Evolutionary conservation across 2,329 filamentous ascomycete species (phyloP).

Genomic region (Trichoderma semiorbis): DNA sequence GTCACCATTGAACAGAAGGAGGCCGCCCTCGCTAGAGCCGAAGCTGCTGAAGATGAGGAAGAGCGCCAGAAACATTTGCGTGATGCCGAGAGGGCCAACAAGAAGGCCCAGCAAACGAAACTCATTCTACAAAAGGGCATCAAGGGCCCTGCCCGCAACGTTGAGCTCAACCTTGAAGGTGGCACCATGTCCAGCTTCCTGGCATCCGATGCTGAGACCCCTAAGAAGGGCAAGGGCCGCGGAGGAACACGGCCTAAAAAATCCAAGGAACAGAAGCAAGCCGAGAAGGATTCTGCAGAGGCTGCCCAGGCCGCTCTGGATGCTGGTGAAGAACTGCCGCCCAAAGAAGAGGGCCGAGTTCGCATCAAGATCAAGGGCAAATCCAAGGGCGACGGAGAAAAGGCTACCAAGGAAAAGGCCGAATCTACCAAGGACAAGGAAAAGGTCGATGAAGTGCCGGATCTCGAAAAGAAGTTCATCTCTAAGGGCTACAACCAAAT

Average conservation of each 20-base stretch:
- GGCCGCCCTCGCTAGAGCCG: conserved; percentile 72
- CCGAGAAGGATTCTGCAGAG: conserved; percentile 78
- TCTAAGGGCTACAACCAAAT: conserved; percentile 96
- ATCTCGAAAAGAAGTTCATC: conserved; percentile 65
- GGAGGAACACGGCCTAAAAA: conserved; percentile 77
- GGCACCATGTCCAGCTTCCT: conserved; percentile 84
- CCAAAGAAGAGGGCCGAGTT: conserved; percentile 57
- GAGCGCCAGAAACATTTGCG: conserved; percentile 77
- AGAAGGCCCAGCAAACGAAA: conserved; percentile 89
- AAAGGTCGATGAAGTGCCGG: conserved; percentile 48
- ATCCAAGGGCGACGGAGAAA: conserved; percentile 41
- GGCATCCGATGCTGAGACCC: conserved; percentile 56
- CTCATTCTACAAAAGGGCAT: conserved; percentile 82
- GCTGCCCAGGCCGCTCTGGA: conserved; percentile 82
- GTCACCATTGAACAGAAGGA: conserved; percentile 90
- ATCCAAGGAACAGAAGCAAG: conserved; percentile 80
- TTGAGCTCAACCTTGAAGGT: conserved; percentile 79
- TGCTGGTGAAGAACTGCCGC: conserved; percentile 66
- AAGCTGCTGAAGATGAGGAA: conserved; percentile 74
- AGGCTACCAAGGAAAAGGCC: conserved; percentile 41
- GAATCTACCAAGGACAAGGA: conserved; percentile 53
- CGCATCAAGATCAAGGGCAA: conserved; percentile 61
- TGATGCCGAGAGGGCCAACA: conserved; percentile 84
- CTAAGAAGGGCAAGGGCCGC: conserved; percentile 51
- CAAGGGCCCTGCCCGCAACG: conserved; percentile 67